These are phyloP conservation scores for Leucocoprinus sp. DNA, from an alignment of 768 basidiomycete species.

Conservation along the genomic window DNA sequence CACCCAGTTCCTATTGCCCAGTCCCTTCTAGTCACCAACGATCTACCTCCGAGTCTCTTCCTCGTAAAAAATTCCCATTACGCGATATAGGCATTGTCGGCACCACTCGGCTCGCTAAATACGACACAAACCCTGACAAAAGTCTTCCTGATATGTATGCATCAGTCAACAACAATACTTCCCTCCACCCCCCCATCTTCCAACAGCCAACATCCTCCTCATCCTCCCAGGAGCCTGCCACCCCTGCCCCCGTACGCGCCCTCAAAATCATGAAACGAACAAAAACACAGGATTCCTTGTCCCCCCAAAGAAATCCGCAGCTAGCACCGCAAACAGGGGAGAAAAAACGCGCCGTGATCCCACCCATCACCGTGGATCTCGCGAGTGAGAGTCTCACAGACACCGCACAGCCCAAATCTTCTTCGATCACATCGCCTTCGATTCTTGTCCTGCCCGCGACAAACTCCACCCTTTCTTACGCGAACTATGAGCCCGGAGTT, in stretches of 20 bases:
- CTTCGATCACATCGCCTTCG: background rate
- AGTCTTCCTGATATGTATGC: constrained; percentile 15
- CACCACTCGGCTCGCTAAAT: constrained; percentile 21
- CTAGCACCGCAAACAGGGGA: constrained; percentile 59
- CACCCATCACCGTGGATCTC: too few relatives aligned
- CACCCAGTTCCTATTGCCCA: background rate
- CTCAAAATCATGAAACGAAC: constrained; percentile 7
- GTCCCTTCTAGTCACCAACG: constrained; percentile 27
- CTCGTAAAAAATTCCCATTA: constrained; percentile 20
- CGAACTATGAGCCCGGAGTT: constrained; percentile 12
- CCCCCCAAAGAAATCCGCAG: constrained; percentile 21
- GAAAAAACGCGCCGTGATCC: constrained; percentile 47
- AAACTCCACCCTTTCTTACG: constrained; percentile 7
- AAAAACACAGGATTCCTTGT: constrained; percentile 4
- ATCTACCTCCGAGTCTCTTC: constrained; percentile 39
- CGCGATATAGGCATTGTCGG: constrained; percentile 45
- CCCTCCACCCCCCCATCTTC: constrained; percentile 22
- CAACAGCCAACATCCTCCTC: constrained; percentile 21
- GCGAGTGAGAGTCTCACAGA: too few relatives aligned
- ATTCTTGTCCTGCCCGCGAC: background rate
- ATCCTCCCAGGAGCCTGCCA: constrained; percentile 14
- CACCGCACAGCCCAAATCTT: background rate
- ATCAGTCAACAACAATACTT: constrained; percentile 20
- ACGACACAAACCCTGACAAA: constrained; percentile 11
- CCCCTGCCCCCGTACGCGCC: constrained; percentile 13